Conservation (phyloP, 345 rosid genomes). For the Boechera retrofracta region DNA sequence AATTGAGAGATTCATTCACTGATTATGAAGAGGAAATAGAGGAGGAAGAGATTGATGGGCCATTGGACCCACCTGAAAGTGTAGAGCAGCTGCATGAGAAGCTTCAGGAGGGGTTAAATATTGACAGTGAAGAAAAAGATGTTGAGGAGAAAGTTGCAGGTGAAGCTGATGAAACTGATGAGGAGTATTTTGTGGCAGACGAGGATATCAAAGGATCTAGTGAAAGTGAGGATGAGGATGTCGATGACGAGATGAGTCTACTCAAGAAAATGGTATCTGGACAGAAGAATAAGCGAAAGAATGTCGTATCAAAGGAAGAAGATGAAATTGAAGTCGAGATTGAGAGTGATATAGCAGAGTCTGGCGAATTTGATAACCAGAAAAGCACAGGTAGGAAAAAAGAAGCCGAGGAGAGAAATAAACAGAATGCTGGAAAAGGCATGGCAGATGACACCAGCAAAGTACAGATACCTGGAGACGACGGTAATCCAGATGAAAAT, state of each 20-base stretch:
- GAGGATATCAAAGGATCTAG: slow-evolving; percentile 42
- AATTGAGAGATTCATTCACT: slow-evolving; percentile 65
- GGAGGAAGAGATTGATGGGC: slow-evolving; percentile 41
- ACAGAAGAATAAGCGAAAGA: slow-evolving; percentile 55
- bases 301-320: slow-evolving; percentile 42
- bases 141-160: slow-evolving; percentile 35
- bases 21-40: slow-evolving; percentile 53
- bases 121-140: slow-evolving; percentile 45
- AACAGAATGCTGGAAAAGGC: slow-evolving; percentile 47
- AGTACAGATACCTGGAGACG: slow-evolving; percentile 40
- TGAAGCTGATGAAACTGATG: slow-evolving; percentile 47
- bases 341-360: slow-evolving; percentile 49
- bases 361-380: slow-evolving; percentile 52
- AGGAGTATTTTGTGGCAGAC: slow-evolving; percentile 45
- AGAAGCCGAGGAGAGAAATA: slow-evolving; percentile 53
- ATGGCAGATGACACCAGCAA: slow-evolving; percentile 41
- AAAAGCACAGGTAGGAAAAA: slow-evolving; percentile 57
- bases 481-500: slow-evolving; percentile 41
- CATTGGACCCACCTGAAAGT: slow-evolving; percentile 45
- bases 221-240: slow-evolving; percentile 47
- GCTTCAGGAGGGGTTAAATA: slow-evolving; percentile 52
- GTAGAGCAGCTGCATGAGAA: slow-evolving; percentile 54
- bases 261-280: slow-evolving; percentile 76
- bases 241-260: slow-evolving; percentile 56
- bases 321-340: slow-evolving; percentile 48